These are phyloP conservation scores for Cryphonectria japonica DNA, from an alignment of 2,329 filamentous ascomycete genomes.

Conservation along the genomic window DNA sequence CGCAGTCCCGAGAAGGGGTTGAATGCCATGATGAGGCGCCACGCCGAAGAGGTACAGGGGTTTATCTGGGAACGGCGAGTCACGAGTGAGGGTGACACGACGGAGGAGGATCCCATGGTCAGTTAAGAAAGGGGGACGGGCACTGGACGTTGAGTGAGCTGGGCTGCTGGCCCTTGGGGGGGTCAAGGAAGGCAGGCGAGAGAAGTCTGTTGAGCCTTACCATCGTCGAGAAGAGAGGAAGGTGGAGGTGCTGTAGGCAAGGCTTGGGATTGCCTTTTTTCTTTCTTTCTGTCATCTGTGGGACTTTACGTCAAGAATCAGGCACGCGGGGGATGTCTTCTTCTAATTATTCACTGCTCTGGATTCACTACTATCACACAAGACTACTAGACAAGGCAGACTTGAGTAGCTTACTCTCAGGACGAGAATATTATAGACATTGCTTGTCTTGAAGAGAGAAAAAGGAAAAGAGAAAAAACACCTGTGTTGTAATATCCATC, in stretches of 20 bases:
- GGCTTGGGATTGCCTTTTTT: no score
- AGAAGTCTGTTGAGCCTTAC: not conserved
- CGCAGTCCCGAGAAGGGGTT: constrained; percentile 54
- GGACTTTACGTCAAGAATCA: not conserved
- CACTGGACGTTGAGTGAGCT: no score
- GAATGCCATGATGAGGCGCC: constrained; percentile 60
- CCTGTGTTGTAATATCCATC: not conserved
- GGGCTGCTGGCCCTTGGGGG: not conserved
- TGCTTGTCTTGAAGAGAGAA: no score
- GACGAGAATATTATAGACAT: not conserved
- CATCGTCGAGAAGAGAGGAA: not conserved
- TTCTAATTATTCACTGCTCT: not conserved
- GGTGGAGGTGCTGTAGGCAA: not conserved
- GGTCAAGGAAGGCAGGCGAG: not conserved
- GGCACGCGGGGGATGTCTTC: not conserved
- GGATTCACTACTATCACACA: not conserved
- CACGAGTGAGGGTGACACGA: constrained; percentile 40
- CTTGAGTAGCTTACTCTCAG: not conserved
- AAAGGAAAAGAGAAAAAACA: no score
- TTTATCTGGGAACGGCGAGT: constrained; percentile 53
- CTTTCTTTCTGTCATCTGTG: not conserved
- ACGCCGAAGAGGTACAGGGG: constrained; percentile 53
- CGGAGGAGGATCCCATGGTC: constrained; percentile 50
- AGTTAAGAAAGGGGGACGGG: constrained; percentile 6
- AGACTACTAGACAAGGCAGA: not conserved